A percentile compares a stretch with the other conserved stretches of the same genome.
Evolutionary conservation across 1,284 basidiomycete genomes (phyloP).

Genomic region (Xerocomus minutiporus): DNA sequence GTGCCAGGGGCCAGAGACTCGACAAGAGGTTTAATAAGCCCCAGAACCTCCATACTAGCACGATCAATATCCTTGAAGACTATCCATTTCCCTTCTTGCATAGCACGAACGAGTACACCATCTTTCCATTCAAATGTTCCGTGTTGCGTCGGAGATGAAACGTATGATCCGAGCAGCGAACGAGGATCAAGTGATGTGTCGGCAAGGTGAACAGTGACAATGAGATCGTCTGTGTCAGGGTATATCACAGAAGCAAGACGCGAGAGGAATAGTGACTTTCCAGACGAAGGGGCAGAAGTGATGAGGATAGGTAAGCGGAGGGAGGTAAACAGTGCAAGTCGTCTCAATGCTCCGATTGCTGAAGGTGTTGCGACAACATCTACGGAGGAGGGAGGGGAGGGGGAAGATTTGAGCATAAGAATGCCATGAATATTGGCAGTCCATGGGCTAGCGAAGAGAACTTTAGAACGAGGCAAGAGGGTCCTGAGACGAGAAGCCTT

Average conservation of each 20-base stretch:
- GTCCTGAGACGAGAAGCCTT: conserved; percentile 15
- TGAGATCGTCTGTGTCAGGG: conserved; percentile 52
- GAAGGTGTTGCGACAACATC: conserved; percentile 67
- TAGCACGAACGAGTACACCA: conserved; percentile 87
- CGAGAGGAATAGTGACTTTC: conserved; percentile 81
- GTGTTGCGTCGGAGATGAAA: conserved; percentile 80
- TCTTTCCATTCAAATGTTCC: conserved; percentile 97
- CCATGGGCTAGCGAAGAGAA: conserved; percentile 40
- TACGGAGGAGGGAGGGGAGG: conserved; percentile 32
- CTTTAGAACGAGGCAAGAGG: conserved; percentile 1
- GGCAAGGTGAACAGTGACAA: conserved; percentile 85
- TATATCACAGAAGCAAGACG: conserved; percentile 69
- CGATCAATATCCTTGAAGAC: conserved; percentile 92
- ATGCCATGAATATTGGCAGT: conserved; percentile 62
- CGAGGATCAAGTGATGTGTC: conserved; percentile 95
- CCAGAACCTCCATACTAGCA: conserved; percentile 82
- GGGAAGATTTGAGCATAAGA: conserved; percentile 45
- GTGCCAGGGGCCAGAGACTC: conserved; percentile 75
- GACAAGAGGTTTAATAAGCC: conserved; percentile 76
- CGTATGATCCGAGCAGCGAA: conserved; percentile 89
- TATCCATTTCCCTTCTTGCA: conserved; percentile 91
- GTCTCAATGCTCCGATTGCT: conserved; percentile 53
- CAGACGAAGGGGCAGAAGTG: conserved; percentile 85
- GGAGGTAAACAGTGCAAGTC: conserved; percentile 64
- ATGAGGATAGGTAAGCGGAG: conserved; percentile 77